Base-by-base conservation (phyloP, 2,329 filamentous ascomycete genomes). In the Neurospora crassa region DNA sequence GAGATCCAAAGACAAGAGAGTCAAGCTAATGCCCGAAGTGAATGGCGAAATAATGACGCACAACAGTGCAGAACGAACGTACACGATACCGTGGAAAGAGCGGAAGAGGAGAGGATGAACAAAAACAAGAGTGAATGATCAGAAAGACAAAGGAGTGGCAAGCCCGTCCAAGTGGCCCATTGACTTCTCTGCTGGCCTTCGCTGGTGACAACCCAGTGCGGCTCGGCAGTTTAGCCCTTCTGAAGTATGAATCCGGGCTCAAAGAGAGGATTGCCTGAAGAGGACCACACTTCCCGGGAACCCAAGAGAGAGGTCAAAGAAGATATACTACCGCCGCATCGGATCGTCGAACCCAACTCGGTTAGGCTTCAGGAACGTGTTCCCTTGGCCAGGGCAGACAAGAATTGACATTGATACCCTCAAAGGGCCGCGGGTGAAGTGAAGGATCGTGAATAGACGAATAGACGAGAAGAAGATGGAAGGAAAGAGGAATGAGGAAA, bases 71-170 rank as follows among this genome's bases (percentile, higher is more conserved):
- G 53, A 63, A 63, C 53, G 53, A 59, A 59, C 34, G 34, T 37
- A 6, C 8, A 37, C 1, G 16, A 63, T 37, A 63, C 47, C 53
- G 53, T 63, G 53, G 34, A 59, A 68, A 70, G 40, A 67, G 45
- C 45, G 29, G 29, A 63, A 34, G 20, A 70, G 45, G 47, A 69
- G 40, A 8, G 45, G 40, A 69, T 41, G 68, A 41, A 43, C 43
- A 41, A 68, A 68, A 68, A 70, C 69, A 40, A 68, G 68, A 47
- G 67, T 53, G 67, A 71, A 59, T 53, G 70, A 70, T 70, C 40
- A 73, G 70, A 67, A 59, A 74, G 75, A 77, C 72, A 77, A 74
- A 76, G 73, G 73, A 76, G 70, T 72, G 74, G 53, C 71, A 67
- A 67, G 68, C 59, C 63, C 40, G 68, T 34, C 63, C 34, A 59